Percentiles rank a stretch among this genome's conserved stretches.
phyloP scores from a whole-genome alignment of 331 rosid genomes.

The Saraca asoca region DNA sequence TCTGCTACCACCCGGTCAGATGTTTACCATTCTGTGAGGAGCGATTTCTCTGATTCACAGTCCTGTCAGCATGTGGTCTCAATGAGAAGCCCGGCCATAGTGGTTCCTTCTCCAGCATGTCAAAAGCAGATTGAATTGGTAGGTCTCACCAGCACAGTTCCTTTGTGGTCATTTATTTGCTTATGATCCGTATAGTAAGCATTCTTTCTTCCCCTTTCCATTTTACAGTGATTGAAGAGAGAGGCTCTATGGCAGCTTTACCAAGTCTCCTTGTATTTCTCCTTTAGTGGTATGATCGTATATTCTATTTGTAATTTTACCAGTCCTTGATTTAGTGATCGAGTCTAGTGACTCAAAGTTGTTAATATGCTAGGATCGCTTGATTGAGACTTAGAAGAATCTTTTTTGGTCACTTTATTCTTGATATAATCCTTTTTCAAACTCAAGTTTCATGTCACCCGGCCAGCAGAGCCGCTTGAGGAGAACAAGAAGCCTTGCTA shows the following conservation, averaged over 20 bases:
- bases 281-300: slow-evolving; percentile 47
- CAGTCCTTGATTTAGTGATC: neutral
- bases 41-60: slow-evolving; percentile 58
- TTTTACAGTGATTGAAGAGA: slow-evolving; percentile 36
- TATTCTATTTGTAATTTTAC: slow-evolving; percentile 12
- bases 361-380: slow-evolving; percentile 31
- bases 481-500: slow-evolving; percentile 19
- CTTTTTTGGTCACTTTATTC: slow-evolving; percentile 20
- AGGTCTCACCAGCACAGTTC: slow-evolving; percentile 24
- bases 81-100: slow-evolving; percentile 61
- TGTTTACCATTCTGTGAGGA: slow-evolving; percentile 54
- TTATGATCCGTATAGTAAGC: slow-evolving; percentile 12
- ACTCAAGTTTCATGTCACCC: slow-evolving; percentile 37
- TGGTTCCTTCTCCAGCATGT: slow-evolving; percentile 54
- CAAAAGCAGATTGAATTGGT: slow-evolving; percentile 48
- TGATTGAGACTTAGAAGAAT: slow-evolving; percentile 28
- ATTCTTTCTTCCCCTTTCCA: slow-evolving; percentile 3
- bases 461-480: slow-evolving; percentile 33
- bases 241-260: slow-evolving; percentile 23
- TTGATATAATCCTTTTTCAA: slow-evolving; percentile 31
- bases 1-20: slow-evolving; percentile 56
- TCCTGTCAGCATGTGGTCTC: slow-evolving; percentile 61
- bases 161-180: neutral
- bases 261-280: slow-evolving; percentile 36
- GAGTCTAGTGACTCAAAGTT: neutral